Evolutionary conservation across 2,329 filamentous ascomycete species (phyloP).

Genomic region (Hysterium pulicare): DNA sequence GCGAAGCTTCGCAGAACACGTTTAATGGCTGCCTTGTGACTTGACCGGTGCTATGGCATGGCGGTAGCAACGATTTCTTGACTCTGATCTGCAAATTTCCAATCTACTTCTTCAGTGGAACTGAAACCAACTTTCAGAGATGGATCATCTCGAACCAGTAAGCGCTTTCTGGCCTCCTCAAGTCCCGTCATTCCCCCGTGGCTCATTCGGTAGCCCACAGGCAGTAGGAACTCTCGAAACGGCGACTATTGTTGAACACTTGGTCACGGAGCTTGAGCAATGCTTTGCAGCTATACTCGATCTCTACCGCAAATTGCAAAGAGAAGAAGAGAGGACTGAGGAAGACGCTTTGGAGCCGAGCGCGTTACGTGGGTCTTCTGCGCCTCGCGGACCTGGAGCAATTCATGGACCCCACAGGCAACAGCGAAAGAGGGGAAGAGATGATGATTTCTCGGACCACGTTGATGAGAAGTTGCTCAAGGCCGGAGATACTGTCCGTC

Average conservation of each 20-base stretch:
- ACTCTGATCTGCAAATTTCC: too few species aligned
- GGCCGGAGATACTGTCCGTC: constrained; percentile 20
- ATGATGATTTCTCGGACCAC: constrained; percentile 19
- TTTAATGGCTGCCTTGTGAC: too few species aligned
- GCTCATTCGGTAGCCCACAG: too few species aligned
- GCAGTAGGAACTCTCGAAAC: constrained; percentile 24
- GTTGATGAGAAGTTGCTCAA: constrained; percentile 27
- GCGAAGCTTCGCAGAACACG: too few species aligned
- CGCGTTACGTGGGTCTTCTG: not conserved
- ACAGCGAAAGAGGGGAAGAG: constrained; percentile 7
- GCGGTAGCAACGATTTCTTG: too few species aligned
- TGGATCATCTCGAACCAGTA: too few species aligned
- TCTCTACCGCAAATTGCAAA: constrained; percentile 29
- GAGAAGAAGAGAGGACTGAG: constrained; percentile 16
- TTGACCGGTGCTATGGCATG: too few species aligned
- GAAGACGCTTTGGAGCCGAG: constrained; percentile 13
- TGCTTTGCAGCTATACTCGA: constrained; percentile 29
- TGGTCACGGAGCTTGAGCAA: constrained; percentile 26
- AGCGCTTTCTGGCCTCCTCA: too few species aligned
- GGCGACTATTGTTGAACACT: constrained; percentile 26
- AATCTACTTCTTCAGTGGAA: too few species aligned
- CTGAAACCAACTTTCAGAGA: too few species aligned
- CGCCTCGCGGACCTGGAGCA: not conserved
- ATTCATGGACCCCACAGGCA: constrained; percentile 2
- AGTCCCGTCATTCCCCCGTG: too few species aligned